Conservation (phyloP, 2,329 filamentous ascomycete genomes). For the Macrophomina tecta region DNA sequence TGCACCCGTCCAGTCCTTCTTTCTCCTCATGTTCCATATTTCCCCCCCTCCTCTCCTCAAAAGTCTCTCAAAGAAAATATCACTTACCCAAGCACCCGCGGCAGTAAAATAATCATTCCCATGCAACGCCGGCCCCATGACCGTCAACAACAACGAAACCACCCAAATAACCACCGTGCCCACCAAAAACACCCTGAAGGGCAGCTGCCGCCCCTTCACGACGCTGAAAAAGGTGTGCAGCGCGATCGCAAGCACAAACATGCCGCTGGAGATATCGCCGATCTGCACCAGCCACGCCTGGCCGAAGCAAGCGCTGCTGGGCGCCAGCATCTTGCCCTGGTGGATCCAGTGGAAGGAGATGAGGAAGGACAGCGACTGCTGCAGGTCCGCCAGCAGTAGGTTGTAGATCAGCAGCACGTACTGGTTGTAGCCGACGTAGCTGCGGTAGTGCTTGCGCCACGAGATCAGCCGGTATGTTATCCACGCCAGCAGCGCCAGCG, state of each 20-base stretch:
- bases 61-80: not conserved
- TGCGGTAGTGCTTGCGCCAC: slow-evolving; percentile 55
- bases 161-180: slow-evolving; percentile 54
- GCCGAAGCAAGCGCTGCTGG: slow-evolving; percentile 54
- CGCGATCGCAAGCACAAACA: slow-evolving; percentile 61
- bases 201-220: slow-evolving; percentile 54
- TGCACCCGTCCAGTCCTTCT: no score
- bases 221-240: slow-evolving; percentile 60
- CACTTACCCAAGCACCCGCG: slow-evolving; percentile 58
- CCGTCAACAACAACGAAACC: slow-evolving; percentile 53
- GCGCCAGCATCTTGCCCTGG: slow-evolving; percentile 51
- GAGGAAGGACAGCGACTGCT: slow-evolving; percentile 57
- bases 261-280: slow-evolving; percentile 59
- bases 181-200: slow-evolving; percentile 52
- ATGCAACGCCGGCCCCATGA: slow-evolving; percentile 54
- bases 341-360: slow-evolving; percentile 57
- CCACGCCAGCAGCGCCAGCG: slow-evolving; percentile 52
- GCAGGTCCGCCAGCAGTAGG: slow-evolving; percentile 59
- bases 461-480: slow-evolving; percentile 59
- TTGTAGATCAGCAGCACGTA: slow-evolving; percentile 62
- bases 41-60: not conserved
- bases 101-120: slow-evolving; percentile 53
- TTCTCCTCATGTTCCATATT: not conserved
- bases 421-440: slow-evolving; percentile 61
- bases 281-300: slow-evolving; percentile 60